Base-by-base conservation (phyloP, 78 protist species). In the Mantamonas sphyraenae region DNA sequence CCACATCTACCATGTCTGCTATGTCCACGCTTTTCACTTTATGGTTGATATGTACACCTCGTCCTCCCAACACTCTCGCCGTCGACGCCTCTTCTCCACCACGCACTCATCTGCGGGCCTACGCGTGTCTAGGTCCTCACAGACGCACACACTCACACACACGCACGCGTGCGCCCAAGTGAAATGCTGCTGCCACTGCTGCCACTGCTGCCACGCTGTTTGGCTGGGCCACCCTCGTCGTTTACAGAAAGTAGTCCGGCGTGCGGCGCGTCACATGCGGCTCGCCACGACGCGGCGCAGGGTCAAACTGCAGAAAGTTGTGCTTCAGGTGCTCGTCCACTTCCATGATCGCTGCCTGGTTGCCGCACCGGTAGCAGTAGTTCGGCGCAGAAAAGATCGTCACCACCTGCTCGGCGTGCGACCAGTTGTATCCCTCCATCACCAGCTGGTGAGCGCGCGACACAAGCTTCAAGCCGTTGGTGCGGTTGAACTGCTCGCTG, bases 231-330 rank as follows among this genome's bases (percentile, higher is more conserved):
- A n/a, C 53, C 53, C 53, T 47, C 16, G 12, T 47, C 53, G 39
- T 35, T 82, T 81, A 94, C 59, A 94, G 84, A 87, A 96, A 90
- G 65, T 93, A 94, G 68, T 94, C 97, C 2, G 99, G 99, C 7
- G 96, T 81, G 5, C 89, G 72, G n/a, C 95, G 85, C 26, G 95
- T 65, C 26, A 93, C 91, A 24, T 93, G 93, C 12, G 93, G 93
- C 80, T 94, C 96, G 10, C 99, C 99, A 17, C 92, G 64, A 9
- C 97, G 60, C 17, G 99, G 99, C 0, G 99, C 98, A 2, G 98
- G 97, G 38, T 95, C 98, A 70, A 91, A 97, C 57, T 94, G 98
- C 5, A 91, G 45, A 89, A 20, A 42, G 14, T 28, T 22, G 16
- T 7, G 22, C 22, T 64, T 3, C 4, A 30, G 3, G 4, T 43